Base-by-base conservation (phyloP, 2,329 filamentous ascomycete species). In the Emericellopsis atlantica region DNA sequence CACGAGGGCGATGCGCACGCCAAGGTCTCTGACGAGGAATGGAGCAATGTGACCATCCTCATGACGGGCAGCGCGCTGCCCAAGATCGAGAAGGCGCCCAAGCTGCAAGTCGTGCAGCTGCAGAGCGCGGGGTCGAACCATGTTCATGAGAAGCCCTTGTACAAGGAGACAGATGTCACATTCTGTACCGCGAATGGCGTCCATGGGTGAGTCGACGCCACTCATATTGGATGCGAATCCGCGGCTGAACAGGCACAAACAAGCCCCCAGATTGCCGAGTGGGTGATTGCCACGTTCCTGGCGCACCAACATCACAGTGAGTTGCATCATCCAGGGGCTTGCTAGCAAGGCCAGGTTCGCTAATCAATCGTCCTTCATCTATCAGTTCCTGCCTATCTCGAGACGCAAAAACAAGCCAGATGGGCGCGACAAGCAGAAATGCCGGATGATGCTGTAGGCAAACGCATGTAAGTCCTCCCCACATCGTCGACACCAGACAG, bases 141-240 rank as follows among this genome's bases (percentile, higher is more conserved):
- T 40, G 51, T 76, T 10, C 39, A 69, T 8, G 51, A 66, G 2
- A 52, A 64, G 11, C 65, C 66, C 2, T 43, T 76, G 0, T 76
- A 71, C 44, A 61, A 54, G 18, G 67, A 73, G 18, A 72, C 66
- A 0, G 58, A 72, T 38, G 55, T 74, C 7, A 51, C 57, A 0
- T 72, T 78, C 45, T 71, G 66, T 36, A 73, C 72, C 0, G 70
- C 71, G 1, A 77, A 73, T 43, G 74, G 74, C 0, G 67, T 77
- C n/a, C 70, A 75, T 33, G 71, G 70, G 71, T 73, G 45, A 52
- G 65, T 29, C 26, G 12, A 4, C 26, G 51, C 23, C 7, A 11
- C 15, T 16, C 9, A 4, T 32, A 14, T 1, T 14, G 1, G 2
- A 11, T 1, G 3, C 6, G 9, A n/a, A 35, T 32, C 11, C 34